These are phyloP conservation scores for Neurospora sp. DNA, from an alignment of 495 filamentous ascomycete species.

Conservation along the genomic window DNA sequence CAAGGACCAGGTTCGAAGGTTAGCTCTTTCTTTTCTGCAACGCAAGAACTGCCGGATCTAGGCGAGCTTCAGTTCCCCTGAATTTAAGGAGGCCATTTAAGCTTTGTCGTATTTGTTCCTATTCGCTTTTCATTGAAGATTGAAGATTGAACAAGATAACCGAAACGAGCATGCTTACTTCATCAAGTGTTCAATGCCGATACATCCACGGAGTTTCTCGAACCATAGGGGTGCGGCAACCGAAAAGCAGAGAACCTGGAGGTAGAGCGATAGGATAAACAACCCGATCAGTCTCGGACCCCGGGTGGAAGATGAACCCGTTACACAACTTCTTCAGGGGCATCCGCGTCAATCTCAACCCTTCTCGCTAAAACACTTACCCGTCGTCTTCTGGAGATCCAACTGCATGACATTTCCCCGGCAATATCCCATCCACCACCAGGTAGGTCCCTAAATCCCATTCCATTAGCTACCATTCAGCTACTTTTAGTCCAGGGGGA, in stretches of 20 bases:
- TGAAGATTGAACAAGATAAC: neutral
- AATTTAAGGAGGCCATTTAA: no score
- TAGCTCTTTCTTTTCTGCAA: neutral
- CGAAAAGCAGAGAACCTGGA: no score
- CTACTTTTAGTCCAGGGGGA: neutral
- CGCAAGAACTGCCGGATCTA: neutral
- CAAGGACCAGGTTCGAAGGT: neutral
- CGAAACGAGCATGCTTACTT: neutral
- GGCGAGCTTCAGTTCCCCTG: neutral
- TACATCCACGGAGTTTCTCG: neutral
- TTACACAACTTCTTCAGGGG: neutral
- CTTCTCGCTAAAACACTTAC: neutral
- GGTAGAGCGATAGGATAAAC: neutral
- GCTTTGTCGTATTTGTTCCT: neutral
- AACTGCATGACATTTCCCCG: neutral
- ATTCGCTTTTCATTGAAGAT: neutral
- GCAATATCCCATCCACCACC: neutral
- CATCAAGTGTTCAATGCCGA: neutral
- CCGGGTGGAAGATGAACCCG: neutral
- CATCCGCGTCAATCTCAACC: neutral
- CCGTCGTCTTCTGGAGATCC: neutral
- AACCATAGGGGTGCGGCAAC: no score
- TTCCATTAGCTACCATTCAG: neutral
- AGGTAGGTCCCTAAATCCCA: neutral
- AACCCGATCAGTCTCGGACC: no score